Percentiles rank a stretch among this genome's conserved stretches.
These are phyloP conservation scores for Aspergillus sp. DNA, from an alignment of 2,329 filamentous ascomycete genomes.

Conservation along the genomic window DNA sequence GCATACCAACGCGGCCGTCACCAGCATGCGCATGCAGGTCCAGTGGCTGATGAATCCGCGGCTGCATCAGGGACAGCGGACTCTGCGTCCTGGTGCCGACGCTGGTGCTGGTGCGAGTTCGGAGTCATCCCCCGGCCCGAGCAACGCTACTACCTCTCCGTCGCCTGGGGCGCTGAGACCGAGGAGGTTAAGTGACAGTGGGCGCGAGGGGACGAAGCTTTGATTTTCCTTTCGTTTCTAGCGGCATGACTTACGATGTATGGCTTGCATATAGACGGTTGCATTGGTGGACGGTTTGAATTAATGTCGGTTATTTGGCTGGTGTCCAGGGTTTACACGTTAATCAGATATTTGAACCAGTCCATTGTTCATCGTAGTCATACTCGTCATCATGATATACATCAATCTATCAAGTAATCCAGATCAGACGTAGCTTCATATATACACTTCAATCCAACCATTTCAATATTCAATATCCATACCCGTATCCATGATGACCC, in stretches of 20 bases:
- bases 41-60: slow-evolving; percentile 54
- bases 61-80: slow-evolving; percentile 35
- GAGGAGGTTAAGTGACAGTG: slow-evolving; percentile 31
- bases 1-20: slow-evolving; percentile 51
- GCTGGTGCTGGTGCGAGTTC: slow-evolving; percentile 1
- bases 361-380: neutral
- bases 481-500: slow-evolving; percentile 1
- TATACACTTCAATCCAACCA: neutral
- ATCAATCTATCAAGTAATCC: neutral
- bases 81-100: slow-evolving; percentile 13
- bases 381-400: slow-evolving; percentile 1
- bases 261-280: too few species aligned
- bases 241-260: neutral
- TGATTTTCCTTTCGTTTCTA: slow-evolving; percentile 4
- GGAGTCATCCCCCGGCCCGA: slow-evolving; percentile 4
- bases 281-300: too few species aligned
- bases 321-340: neutral
- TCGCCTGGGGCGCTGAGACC: slow-evolving; percentile 17
- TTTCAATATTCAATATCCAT: neutral
- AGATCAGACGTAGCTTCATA: neutral
- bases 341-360: neutral
- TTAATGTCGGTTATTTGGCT: too few species aligned
- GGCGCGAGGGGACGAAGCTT: slow-evolving; percentile 34
- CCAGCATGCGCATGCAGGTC: slow-evolving; percentile 50
- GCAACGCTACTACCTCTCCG: slow-evolving; percentile 10